A percentile compares a stretch with the other conserved stretches of the same genome.
Evolutionary conservation across 108 stramenopile genomes (phyloP).

Genomic region (Tribonema minus): DNA sequence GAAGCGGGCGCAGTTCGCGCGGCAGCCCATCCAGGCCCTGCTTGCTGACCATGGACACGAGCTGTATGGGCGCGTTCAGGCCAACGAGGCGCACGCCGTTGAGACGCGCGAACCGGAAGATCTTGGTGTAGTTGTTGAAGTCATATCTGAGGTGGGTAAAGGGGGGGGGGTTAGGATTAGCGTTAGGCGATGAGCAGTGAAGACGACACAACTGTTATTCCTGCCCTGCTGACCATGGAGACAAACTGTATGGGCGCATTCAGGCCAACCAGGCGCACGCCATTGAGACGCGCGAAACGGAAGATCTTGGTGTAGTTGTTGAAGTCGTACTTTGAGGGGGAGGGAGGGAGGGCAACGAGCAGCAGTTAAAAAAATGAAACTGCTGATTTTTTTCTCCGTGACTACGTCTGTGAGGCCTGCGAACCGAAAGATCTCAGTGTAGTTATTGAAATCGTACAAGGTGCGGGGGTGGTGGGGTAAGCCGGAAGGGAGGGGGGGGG

Average conservation of each 20-base stretch:
- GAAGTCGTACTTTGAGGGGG: constrained; percentile 29
- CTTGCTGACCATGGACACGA: constrained; percentile 41
- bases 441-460: too few relatives aligned
- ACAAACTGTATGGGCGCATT: constrained; percentile 48
- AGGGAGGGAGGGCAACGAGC: too few relatives aligned
- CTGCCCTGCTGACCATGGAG: constrained; percentile 36
- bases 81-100: constrained; percentile 50
- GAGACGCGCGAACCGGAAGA: constrained; percentile 45
- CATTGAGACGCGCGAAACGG: constrained; percentile 39
- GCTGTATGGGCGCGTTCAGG: constrained; percentile 47
- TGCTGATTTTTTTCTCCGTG: too few relatives aligned
- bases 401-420: too few relatives aligned
- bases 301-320: constrained; percentile 49
- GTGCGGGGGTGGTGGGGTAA: too few relatives aligned
- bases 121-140: constrained; percentile 46
- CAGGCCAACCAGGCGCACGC: constrained; percentile 51
- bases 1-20: background rate
- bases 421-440: too few relatives aligned
- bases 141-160: constrained; percentile 21
- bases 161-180: too few relatives aligned
- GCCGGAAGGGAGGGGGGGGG: too few relatives aligned
- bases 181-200: too few relatives aligned
- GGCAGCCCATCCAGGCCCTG: constrained; percentile 35
- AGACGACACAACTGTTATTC: too few relatives aligned
- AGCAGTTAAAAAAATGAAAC: too few relatives aligned